Percentiles rank a stretch among this genome's conserved stretches.
Evolutionary conservation across 495 filamentous ascomycete species (phyloP).

Genomic region (Xylaria acuta): DNA sequence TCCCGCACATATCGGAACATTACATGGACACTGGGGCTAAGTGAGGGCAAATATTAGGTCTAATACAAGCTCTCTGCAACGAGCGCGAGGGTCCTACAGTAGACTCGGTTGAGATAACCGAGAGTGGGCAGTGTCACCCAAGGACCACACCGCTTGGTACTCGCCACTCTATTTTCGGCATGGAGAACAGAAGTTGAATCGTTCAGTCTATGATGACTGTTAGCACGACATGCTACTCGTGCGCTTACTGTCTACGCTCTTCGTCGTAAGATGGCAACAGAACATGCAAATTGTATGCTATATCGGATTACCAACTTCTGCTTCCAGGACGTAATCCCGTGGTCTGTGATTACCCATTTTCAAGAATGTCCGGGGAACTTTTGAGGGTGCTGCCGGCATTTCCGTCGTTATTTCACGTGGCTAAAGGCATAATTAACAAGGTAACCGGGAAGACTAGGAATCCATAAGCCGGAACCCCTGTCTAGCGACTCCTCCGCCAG

Average conservation of each 20-base stretch:
- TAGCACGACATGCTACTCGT: background rate
- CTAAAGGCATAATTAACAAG: slow-evolving; percentile 16
- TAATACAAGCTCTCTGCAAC: background rate
- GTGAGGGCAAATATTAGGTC: background rate
- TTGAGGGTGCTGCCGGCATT: slow-evolving; percentile 14
- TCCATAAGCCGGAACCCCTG: slow-evolving; percentile 17
- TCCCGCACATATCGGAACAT: background rate
- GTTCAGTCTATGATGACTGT: background rate
- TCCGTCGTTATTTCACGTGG: slow-evolving; percentile 22
- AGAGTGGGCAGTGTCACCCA: slow-evolving; percentile 14
- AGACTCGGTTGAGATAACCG: slow-evolving; percentile 24
- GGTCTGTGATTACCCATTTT: background rate
- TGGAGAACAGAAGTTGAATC: background rate
- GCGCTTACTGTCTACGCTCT: slow-evolving; percentile 5
- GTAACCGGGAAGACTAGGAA: slow-evolving; percentile 3
- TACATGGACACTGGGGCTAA: background rate
- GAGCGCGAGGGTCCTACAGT: background rate
- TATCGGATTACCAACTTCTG: background rate
- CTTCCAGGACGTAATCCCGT: background rate
- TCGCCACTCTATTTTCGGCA: slow-evolving; percentile 19
- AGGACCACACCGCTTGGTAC: slow-evolving; percentile 16
- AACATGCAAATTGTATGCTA: background rate
- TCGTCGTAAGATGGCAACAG: background rate
- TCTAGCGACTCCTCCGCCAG: background rate
- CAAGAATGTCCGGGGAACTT: slow-evolving; percentile 2